Evolutionary conservation across 2,329 filamentous ascomycete species (phyloP).

Genomic region (Cytospora paraplurivora): DNA sequence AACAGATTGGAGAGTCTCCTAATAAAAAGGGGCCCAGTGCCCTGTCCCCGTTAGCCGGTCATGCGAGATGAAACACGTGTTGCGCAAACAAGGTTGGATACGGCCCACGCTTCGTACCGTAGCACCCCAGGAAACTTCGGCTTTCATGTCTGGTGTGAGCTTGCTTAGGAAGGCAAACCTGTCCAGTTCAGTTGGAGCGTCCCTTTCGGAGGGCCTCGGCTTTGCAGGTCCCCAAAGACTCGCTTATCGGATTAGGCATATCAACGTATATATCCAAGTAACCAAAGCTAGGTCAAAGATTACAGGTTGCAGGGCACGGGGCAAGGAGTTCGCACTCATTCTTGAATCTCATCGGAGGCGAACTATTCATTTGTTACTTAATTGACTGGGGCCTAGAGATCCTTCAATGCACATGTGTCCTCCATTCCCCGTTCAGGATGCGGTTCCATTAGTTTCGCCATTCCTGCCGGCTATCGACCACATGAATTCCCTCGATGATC

Average conservation of each 20-base stretch:
- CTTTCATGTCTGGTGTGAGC: background rate
- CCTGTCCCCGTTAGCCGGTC: constrained; percentile 8
- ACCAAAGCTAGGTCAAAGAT: background rate
- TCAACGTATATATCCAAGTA: background rate
- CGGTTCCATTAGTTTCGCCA: constrained; percentile 18
- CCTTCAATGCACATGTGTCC: constrained; percentile 1
- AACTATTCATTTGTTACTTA: background rate
- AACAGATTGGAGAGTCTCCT: constrained; percentile 15
- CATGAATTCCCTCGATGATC: background rate
- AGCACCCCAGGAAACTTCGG: constrained; percentile 15
- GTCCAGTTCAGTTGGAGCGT: constrained; percentile 10
- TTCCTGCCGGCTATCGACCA: constrained; percentile 13
- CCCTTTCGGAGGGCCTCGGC: constrained; percentile 20
- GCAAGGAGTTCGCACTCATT: constrained; percentile 14
- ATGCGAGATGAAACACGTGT: constrained; percentile 29
- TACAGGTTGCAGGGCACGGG: constrained; percentile 6
- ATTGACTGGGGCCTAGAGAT: background rate
- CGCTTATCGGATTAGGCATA: constrained; percentile 9
- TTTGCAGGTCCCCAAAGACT: constrained; percentile 14
- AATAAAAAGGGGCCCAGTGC: constrained; percentile 10
- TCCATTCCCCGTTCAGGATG: constrained; percentile 6
- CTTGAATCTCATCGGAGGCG: background rate
- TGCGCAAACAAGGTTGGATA: constrained; percentile 28
- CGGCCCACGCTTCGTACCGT: constrained; percentile 18
- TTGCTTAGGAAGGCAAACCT: constrained; percentile 11